Evolutionary conservation across 116 monocot genomes (phyloP).

Genomic region (Posidonia oceanica): DNA sequence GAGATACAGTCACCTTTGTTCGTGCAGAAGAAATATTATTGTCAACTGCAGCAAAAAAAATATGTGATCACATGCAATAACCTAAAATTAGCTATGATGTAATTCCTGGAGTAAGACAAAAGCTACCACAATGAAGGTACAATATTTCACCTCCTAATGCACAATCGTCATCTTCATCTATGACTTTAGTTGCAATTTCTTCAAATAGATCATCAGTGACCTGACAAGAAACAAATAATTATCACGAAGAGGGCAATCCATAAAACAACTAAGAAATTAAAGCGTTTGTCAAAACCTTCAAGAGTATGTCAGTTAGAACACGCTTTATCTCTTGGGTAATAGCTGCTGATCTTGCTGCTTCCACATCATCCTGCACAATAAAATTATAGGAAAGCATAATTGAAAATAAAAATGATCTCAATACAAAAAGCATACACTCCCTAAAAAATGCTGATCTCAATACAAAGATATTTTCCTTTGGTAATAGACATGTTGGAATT

Average conservation of each 20-base stretch:
- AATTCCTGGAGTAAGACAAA: not conserved
- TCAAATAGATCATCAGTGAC: constrained; percentile 99
- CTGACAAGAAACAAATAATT: constrained; percentile 24
- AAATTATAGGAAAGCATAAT: not conserved
- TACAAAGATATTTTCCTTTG: too few species aligned
- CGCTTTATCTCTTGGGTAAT: constrained; percentile 97
- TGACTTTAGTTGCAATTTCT: constrained; percentile 94
- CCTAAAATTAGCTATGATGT: not conserved
- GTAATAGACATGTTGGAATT: too few species aligned
- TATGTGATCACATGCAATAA: not conserved
- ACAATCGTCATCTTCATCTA: constrained; percentile 56
- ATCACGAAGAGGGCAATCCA: not conserved
- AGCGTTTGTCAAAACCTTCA: constrained; percentile 45
- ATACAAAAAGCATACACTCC: not conserved
- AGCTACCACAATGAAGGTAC: constrained; percentile 1
- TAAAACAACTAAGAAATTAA: constrained; percentile 4
- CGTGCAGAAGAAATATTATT: constrained; percentile 13
- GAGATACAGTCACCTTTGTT: constrained; percentile 18
- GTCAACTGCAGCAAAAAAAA: constrained; percentile 5
- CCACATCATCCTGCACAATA: constrained; percentile 57
- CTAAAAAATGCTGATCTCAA: too few species aligned
- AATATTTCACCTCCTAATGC: constrained; percentile 36
- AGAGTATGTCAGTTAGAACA: constrained; percentile 82
- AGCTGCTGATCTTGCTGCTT: constrained; percentile 64
- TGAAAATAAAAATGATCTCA: not conserved